Conservation (phyloP, 306 rosid species). For the Geum urbanum region DNA sequence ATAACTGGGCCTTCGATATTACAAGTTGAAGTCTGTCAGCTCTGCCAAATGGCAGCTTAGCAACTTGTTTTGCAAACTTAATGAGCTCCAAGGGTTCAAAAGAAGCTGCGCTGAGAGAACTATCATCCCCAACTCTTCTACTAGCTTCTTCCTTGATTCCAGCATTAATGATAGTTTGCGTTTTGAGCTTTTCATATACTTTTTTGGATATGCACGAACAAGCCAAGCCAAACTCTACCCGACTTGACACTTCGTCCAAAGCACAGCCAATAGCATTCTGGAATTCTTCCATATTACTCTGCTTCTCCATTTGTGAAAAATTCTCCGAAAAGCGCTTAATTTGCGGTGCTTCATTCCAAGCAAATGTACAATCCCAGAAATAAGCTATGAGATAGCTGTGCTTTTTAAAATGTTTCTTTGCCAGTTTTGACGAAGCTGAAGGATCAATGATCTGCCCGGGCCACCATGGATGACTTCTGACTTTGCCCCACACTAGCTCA, state of each 20-base stretch:
- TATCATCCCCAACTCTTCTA: constrained; percentile 54
- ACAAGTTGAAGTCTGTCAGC: constrained; percentile 47
- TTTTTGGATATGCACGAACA: constrained; percentile 65
- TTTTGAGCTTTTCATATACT: constrained; percentile 39
- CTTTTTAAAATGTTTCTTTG: constrained; percentile 51
- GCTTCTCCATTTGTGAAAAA: constrained; percentile 65
- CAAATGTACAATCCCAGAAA: constrained; percentile 75
- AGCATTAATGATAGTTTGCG: constrained; percentile 48
- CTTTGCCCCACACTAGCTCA: constrained; percentile 89
- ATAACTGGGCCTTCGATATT: constrained; percentile 43
- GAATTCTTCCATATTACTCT: constrained; percentile 45
- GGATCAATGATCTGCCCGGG: constrained; percentile 88
- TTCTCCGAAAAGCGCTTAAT: constrained; percentile 60
- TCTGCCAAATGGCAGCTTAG: constrained; percentile 41
- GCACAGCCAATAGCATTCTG: constrained; percentile 61
- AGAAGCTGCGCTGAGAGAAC: constrained; percentile 33
- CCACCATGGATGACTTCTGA: constrained; percentile 96
- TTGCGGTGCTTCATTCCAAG: constrained; percentile 70
- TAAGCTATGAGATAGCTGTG: constrained; percentile 53
- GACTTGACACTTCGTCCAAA: constrained; percentile 71
- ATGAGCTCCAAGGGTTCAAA: constrained; percentile 61
- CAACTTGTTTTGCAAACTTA: constrained; percentile 41
- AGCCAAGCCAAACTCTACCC: constrained; percentile 63
- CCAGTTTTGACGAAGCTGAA: constrained; percentile 56
- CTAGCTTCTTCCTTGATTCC: constrained; percentile 47